Conservation (phyloP, 768 basidiomycete species). For the Podaxis sp. region DNA sequence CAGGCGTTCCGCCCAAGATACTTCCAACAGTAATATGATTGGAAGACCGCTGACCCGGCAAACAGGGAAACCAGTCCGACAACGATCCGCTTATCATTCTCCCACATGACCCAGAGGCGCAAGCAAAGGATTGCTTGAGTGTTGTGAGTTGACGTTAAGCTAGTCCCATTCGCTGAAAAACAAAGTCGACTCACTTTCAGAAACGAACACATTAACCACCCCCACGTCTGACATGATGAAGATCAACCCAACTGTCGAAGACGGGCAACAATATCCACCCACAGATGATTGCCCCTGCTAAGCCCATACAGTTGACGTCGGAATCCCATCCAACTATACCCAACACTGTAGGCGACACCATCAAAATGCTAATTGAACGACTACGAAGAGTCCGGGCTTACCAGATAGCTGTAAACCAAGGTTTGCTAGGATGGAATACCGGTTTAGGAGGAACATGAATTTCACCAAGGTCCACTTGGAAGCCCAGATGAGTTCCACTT, state of each 20-base stretch:
- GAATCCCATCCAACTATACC: not conserved
- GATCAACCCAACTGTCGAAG: not conserved
- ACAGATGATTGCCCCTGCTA: not conserved
- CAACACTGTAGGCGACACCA: not conserved
- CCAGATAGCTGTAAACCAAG: slow-evolving; percentile 2
- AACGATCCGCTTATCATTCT: not conserved
- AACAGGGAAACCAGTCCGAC: not conserved
- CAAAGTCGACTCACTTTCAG: no score
- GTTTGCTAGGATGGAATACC: slow-evolving; percentile 26
- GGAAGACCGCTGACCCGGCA: no score
- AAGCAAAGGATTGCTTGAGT: not conserved
- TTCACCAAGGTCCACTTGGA: slow-evolving; percentile 24
- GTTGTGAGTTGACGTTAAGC: not conserved
- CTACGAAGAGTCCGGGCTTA: not conserved
- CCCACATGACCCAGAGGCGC: not conserved
- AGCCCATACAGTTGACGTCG: not conserved
- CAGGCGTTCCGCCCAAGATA: no score
- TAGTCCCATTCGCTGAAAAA: not conserved
- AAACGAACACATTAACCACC: not conserved
- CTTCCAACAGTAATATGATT: no score
- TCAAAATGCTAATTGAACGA: not conserved
- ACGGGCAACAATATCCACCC: not conserved
- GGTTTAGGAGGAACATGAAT: slow-evolving; percentile 25
- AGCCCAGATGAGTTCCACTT: slow-evolving; percentile 24
- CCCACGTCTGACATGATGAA: not conserved